Base-by-base conservation (phyloP, 2,329 filamentous ascomycete genomes). In the Trichoderma pleuroti region DNA sequence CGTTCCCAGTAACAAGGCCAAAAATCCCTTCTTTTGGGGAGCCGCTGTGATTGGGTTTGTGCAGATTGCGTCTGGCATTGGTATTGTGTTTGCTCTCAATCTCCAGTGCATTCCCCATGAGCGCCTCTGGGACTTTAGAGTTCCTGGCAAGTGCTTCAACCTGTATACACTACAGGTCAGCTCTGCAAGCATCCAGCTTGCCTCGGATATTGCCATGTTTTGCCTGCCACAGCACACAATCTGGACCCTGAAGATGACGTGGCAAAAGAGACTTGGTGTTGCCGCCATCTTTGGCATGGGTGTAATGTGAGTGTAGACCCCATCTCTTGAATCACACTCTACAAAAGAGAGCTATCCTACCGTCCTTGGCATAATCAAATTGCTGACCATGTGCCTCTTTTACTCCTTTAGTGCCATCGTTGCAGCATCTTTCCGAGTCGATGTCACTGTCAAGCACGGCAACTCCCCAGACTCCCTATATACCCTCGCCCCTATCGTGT, bases 201-300 rank as follows among this genome's bases (percentile, higher is more conserved):
- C 0, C 1, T 68, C 65, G 4, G 65, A 59, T 42, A 0, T 68
- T 3, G 32, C 54, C 16, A 68, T 68, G 52, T 68, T 68, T 2
- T 60, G 16, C 10, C 56, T 68, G n/a, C 65, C 34, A 0, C 54
- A 68, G 56, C 56, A 68, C 11, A 68, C 34, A 1, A 68, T 68
- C 32, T 68, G 56, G 56, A 68, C 36, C 16, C 4, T 59, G 28
- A 7, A 68, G 36, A 60, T 49, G 56, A 34, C 65, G 1, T 61
- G 54, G 56, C 54, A 46, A 6, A 68, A 61, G 56, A 54, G 65
- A 49, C 34, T 52, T 36, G 65, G 65, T 30, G 65, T 68, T 46
- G 54, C 65, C 3, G 36, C 30, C 28, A 61, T 61, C 56, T 68
- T 68, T 11, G 28, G 65, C 14, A 68, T 68, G 56, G 65, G 65